phyloP scores from a whole-genome alignment of 352 stramenopile species.

The Phytophthora pini region DNA sequence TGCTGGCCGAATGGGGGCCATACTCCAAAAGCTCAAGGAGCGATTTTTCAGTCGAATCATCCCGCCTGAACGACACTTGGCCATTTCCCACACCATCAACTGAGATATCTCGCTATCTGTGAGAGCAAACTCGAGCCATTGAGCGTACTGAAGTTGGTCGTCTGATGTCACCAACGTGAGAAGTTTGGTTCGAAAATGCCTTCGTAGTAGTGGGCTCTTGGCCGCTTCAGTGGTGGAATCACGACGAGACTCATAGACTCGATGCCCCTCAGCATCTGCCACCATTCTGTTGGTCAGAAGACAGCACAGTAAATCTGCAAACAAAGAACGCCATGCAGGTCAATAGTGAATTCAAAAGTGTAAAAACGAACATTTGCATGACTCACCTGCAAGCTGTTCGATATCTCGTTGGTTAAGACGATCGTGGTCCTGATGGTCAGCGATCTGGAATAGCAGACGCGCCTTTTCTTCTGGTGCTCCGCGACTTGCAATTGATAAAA shows the following conservation, averaged over 20 bases:
- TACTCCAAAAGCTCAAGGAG: conserved; percentile 31
- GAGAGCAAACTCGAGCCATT: conserved; percentile 48
- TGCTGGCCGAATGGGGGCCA: conserved; percentile 30
- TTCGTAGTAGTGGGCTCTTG: conserved; percentile 53
- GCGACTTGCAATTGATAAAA: conserved; percentile 51
- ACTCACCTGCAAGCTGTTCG: conserved; percentile 55
- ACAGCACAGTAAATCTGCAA: conserved; percentile 56
- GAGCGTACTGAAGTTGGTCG: conserved; percentile 34
- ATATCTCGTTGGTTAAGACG: conserved; percentile 47
- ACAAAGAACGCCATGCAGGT: background rate
- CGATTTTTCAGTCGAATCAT: conserved; percentile 17
- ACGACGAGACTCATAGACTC: conserved; percentile 8
- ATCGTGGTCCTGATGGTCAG: conserved; percentile 34
- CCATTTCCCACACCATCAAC: conserved; percentile 46
- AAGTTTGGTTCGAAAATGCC: conserved; percentile 56
- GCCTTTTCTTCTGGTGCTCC: conserved; percentile 59
- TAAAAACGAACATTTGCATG: background rate
- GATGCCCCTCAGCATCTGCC: conserved; percentile 20
- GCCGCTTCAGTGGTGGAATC: conserved; percentile 33
- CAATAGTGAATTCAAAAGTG: background rate
- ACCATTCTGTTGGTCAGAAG: conserved; percentile 56
- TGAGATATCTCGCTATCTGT: conserved; percentile 41
- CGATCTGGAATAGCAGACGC: conserved; percentile 56
- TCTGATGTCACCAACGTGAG: conserved; percentile 34
- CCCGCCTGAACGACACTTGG: conserved; percentile 3